Base-by-base conservation (phyloP, 2,329 filamentous ascomycete species). In the Trichoderma lentiforme region DNA sequence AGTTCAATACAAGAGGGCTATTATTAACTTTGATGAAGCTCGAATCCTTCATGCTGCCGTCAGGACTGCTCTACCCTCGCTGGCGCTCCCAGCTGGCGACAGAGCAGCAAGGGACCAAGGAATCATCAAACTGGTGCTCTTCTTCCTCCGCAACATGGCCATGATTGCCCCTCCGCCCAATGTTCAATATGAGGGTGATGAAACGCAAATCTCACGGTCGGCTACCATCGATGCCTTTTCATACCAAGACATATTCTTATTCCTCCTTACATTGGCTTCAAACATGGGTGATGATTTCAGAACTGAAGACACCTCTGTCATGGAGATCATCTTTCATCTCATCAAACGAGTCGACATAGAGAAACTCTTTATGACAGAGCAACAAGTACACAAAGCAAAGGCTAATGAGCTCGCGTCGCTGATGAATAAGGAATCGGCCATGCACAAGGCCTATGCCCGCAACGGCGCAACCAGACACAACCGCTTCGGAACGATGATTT, bases 401-500 rank as follows among this genome's bases (percentile, higher is more conserved):
- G 89, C 90, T 0, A 86, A 92, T 72, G 94, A 97, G 78, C 86
- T 98, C 11, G 88, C 90, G 26, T 85, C 86, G 18, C 82, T 97
- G 77, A 89, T 98, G 80, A 89, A 88, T 69, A 94, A 96, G 78
- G 96, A 99, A 81, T 90, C 91, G 2, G 89, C 91, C n/a, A 93
- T 97, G 90, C 86, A 93, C 70, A 90, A 91, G 76, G 88, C 91
- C 63, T 92, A 94, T 76, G 91, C 92, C 69, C 91, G 90, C 76
- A 91, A 91, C 78, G 93, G 92, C 3, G 93, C 95, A 0, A 95
- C 94, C 3, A 87, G 96, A 62, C 96, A 99, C 81, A 97, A 95
- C 76, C 89, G 96, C 39, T 99, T 98, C 78, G 96, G 96, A 3
- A 97, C 95, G 12, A 98, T 98, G 93, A 90, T 98, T 39, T 98